Evolutionary conservation across 2,329 filamentous ascomycete species (phyloP), one percentile per base, ranked within the genome.

Genomic region (Neopestalotiopsis rosae): DNA sequence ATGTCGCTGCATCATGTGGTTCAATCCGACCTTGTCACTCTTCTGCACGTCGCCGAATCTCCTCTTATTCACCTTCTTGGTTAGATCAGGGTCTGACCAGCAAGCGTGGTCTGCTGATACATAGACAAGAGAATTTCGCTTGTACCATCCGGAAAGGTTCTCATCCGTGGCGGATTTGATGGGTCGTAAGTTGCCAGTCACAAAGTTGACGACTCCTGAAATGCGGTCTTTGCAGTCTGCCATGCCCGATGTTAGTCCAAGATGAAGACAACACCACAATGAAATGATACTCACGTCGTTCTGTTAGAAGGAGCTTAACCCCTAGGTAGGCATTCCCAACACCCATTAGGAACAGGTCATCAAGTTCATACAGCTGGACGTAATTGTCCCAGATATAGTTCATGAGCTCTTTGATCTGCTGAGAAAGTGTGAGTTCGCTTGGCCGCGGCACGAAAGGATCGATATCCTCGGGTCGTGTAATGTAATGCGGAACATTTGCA

Each of bases 321-420:
- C 94, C 94, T 3, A 92, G 85, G 76, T 96, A 97, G 1, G 96
- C 93, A 74, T 94, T 91, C n/a, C 96, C 96, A 1, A 97, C 90
- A 0, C 96, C 95, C 77, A 99, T 86, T 28, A 99, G 85, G 77
- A 97, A 93, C 17, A 98, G 89, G 66, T 95, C 89, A 5, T 91
- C 90, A 0, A 88, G 85, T 2, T 93, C 87, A 65, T 91, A 90
- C 40, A 93, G 86, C 84, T 97, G 93, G 24, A 99, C 90, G 76
- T 98, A 98, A 77, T 99, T 99, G 74, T 98, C 95, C 96, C 96
- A 99, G 14, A 99, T 84, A 76, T 97, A 98, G 70, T 88, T 90
- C 4, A 95, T 89, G 12, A 98, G 83, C 70, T 95, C 91, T 71
- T 92, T 90, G 0, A 89, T 90, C 79, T 89, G 88, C 67, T 85